phyloP scores from a whole-genome alignment of 2,329 filamentous ascomycete species.

The Ampelomyces quisqualis region DNA sequence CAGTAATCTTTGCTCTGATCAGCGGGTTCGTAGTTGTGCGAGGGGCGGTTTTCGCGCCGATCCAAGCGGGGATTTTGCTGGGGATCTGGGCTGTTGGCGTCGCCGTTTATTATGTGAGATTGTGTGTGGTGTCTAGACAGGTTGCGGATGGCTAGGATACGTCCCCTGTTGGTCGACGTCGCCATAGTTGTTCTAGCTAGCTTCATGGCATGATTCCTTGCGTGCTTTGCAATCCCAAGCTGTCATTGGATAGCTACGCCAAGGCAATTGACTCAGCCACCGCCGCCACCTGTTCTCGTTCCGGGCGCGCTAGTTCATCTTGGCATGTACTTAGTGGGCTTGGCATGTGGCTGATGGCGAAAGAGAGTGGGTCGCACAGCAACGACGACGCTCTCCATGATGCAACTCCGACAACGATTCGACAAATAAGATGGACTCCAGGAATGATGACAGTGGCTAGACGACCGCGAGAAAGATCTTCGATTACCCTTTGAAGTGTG shows the following conservation, averaged over 20 bases:
- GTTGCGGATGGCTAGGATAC: too few species aligned
- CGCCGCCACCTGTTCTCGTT: slow-evolving; percentile 1
- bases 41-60: slow-evolving; percentile 39
- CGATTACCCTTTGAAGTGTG: slow-evolving; percentile 1
- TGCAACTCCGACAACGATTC: neutral
- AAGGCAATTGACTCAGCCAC: too few species aligned
- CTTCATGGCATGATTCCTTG: too few species aligned
- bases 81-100: slow-evolving; percentile 34
- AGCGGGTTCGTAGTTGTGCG: slow-evolving; percentile 48
- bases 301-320: slow-evolving; percentile 1
- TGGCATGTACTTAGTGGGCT: slow-evolving; percentile 6
- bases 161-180: too few species aligned
- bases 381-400: neutral
- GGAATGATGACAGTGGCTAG: too few species aligned
- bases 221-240: too few species aligned
- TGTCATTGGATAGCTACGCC: too few species aligned
- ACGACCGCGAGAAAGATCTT: neutral
- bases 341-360: slow-evolving; percentile 5
- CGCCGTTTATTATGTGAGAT: slow-evolving; percentile 17
- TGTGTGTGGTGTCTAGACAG: too few species aligned
- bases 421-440: neutral
- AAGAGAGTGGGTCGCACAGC: slow-evolving; percentile 1
- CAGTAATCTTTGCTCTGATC: slow-evolving; percentile 57
- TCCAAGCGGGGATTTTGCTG: slow-evolving; percentile 34
- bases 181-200: too few species aligned